A percentile compares a stretch with the other conserved stretches of the same genome.
Conservation (phyloP, 2,329 filamentous ascomycete genomes). For the Fusarium drepaniforme region DNA sequence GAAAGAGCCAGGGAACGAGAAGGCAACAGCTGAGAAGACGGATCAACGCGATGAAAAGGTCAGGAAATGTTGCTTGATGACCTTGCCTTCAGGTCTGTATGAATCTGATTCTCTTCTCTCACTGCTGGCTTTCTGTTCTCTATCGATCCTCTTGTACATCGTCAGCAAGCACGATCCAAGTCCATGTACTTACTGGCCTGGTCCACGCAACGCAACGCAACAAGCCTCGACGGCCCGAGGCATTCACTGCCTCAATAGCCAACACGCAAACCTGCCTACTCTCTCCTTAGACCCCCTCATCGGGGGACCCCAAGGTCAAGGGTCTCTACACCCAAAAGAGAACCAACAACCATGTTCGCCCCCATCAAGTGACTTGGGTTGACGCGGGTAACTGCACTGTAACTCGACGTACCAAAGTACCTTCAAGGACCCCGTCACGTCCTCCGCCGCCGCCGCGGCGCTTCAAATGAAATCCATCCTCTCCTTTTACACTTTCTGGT, state of each 20-base stretch:
- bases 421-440: neutral
- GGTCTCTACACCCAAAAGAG: constrained; percentile 3
- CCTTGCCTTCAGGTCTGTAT: neutral
- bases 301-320: neutral
- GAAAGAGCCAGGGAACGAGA: constrained; percentile 9
- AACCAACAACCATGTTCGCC: constrained; percentile 9
- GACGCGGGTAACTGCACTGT: constrained; percentile 6
- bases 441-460: neutral
- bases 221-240: neutral
- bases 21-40: neutral
- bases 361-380: constrained; percentile 14
- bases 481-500: constrained; percentile 1
- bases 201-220: neutral
- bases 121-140: neutral
- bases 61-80: neutral
- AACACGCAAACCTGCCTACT: neutral
- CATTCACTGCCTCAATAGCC: neutral
- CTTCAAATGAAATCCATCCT: neutral
- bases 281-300: neutral
- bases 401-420: neutral
- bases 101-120: neutral
- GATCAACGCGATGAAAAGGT: neutral
- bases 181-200: neutral
- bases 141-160: neutral
- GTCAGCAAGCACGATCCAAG: neutral